These are phyloP conservation scores for Tolypocladium sp. DNA, from an alignment of 2,329 filamentous ascomycete species.

Conservation along the genomic window DNA sequence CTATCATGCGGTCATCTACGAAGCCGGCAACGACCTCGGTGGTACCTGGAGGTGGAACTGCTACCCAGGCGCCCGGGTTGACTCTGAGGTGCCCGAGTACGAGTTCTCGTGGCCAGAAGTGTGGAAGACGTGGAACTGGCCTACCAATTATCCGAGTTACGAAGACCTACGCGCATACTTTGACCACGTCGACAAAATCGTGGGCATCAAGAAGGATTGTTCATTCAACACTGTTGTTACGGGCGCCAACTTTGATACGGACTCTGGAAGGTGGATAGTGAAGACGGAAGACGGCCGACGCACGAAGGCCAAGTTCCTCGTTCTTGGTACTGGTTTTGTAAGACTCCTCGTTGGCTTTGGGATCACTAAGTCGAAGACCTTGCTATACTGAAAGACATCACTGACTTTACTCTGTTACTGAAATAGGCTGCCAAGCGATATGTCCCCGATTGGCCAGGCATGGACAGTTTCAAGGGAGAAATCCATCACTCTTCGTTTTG, in stretches of 20 bases:
- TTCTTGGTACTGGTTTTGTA: conserved; percentile 45
- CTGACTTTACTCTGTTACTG: neutral
- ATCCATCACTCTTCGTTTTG: conserved; percentile 53
- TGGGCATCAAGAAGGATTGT: conserved; percentile 46
- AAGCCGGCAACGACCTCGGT: conserved; percentile 40
- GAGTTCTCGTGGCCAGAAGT: conserved; percentile 42
- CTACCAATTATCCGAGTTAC: conserved; percentile 39
- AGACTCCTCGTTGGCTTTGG: conserved; percentile 4
- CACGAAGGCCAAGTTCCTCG: conserved; percentile 39
- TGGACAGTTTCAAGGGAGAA: conserved; percentile 49
- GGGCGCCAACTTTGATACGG: conserved; percentile 40
- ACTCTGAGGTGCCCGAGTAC: conserved; percentile 44
- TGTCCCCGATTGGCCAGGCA: conserved; percentile 49
- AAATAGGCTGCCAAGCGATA: conserved; percentile 46
- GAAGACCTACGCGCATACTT: conserved; percentile 49
- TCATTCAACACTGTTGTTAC: conserved; percentile 47
- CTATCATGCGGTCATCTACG: conserved; percentile 37
- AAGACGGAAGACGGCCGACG: conserved; percentile 38
- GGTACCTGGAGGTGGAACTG: conserved; percentile 49
- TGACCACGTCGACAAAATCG: conserved; percentile 45
- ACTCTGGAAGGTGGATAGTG: conserved; percentile 37
- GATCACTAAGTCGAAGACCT: neutral
- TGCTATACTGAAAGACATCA: neutral
- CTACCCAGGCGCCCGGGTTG: conserved; percentile 45
- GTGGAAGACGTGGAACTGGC: conserved; percentile 49